Evolutionary conservation across 768 basidiomycete genomes (phyloP), one percentile per base, ranked within the genome.

Genomic region (Tremella fuciformis): DNA sequence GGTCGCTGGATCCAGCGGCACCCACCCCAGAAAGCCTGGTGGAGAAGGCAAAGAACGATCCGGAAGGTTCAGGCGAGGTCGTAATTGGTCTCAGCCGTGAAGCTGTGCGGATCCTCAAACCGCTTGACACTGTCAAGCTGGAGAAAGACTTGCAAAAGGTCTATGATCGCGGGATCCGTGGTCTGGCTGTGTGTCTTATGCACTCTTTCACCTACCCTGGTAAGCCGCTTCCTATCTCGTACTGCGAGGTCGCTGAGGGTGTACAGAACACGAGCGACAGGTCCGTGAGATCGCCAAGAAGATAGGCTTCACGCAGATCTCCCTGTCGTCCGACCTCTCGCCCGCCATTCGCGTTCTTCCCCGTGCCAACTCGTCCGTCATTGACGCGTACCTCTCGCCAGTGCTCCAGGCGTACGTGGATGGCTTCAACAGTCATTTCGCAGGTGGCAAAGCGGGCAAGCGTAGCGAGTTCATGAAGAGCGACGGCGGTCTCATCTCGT

Each of bases 341-440:
- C 64, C 60, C 6, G 34, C 41, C 13, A 34, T 72, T 59, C 50
- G 49, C 78, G 88, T 93, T 82, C 89, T 96, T 9, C 88, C 91
- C 1, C 87, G 93, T 0, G 93, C 91, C 1, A 85, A 88, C 9
- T 94, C 91, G 0, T 88, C 89, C 0, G 93, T 91, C 0, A 92
- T 91, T 0, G 93, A 97, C 67, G 93, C 93, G 0, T 97, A 97
- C 76, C 84, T 97, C 39, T 94, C 92, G 0, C 93, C 93, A 13
- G 88, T 96, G 62, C 78, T 96, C 21, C 77, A 81, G 8, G 82
- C 84, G 13, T 97, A 97, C 69, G 82, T 97, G 3, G 88, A 91
- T 61, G 91, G 91, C 0, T 97, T 97, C 80, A 94, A 92, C 77
- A 77, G 79, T 38, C 91, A 91, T 0, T 96, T 97, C 67, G 91